These are phyloP conservation scores for Claviceps capensis DNA, from an alignment of 2,329 filamentous ascomycete genomes.

Conservation along the genomic window DNA sequence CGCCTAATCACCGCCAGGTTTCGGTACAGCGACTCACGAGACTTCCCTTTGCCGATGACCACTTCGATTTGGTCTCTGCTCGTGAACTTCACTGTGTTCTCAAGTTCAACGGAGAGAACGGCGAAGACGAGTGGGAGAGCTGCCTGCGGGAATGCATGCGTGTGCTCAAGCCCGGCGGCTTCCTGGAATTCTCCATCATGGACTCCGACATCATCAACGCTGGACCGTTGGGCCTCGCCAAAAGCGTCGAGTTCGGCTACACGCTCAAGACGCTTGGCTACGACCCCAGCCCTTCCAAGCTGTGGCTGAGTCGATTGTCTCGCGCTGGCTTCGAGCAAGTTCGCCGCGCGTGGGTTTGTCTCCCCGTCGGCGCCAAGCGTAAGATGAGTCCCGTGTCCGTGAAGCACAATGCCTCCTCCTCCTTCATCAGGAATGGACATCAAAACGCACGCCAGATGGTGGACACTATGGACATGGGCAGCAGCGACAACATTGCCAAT, in stretches of 20 bases:
- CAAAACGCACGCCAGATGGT: conserved; percentile 32
- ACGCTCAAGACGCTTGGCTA: conserved; percentile 81
- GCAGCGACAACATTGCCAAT: conserved; percentile 56
- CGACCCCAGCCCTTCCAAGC: conserved; percentile 70
- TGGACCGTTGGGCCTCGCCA: conserved; percentile 63
- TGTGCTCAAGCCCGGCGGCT: conserved; percentile 83
- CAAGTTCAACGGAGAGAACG: conserved; percentile 54
- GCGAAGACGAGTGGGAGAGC: conserved; percentile 74
- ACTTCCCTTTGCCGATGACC: conserved; percentile 71
- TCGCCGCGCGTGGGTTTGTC: conserved; percentile 75
- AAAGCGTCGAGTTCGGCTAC: conserved; percentile 85
- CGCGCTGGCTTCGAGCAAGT: conserved; percentile 66
- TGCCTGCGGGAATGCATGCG: conserved; percentile 79
- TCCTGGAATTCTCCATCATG: conserved; percentile 79
- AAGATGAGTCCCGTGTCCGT: conserved; percentile 16
- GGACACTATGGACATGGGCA: conserved; percentile 51
- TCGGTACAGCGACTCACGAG: conserved; percentile 63
- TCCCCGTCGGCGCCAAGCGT: conserved; percentile 57
- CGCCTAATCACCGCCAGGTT: conserved; percentile 74
- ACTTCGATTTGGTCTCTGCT: conserved; percentile 87
- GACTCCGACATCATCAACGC: conserved; percentile 84
- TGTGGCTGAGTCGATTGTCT: conserved; percentile 61
- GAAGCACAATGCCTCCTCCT: conserved; percentile 22
- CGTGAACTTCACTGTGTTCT: conserved; percentile 76
- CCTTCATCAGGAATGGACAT: conserved; percentile 16